phyloP scores from a whole-genome alignment of 768 basidiomycete species.

The Pleurotus salmoneostramineus region DNA sequence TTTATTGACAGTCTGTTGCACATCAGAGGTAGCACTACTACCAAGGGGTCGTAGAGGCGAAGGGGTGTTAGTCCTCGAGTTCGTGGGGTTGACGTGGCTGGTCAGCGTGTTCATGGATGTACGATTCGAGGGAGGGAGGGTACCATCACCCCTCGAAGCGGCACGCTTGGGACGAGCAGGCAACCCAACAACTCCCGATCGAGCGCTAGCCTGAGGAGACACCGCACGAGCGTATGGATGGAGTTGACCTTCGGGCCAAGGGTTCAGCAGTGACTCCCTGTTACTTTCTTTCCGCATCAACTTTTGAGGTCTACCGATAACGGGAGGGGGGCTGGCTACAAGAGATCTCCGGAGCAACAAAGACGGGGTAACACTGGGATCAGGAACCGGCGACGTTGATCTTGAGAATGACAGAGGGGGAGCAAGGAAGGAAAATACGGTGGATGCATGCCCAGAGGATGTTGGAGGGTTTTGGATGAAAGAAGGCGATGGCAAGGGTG shows the following conservation, averaged over 20 bases:
- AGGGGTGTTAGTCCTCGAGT: not conserved
- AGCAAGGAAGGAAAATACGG: not conserved
- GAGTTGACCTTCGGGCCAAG: not conserved
- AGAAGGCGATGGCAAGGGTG: not conserved
- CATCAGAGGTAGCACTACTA: not conserved
- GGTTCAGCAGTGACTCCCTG: not conserved
- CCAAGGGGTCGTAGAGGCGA: not conserved
- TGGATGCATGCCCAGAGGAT: not conserved
- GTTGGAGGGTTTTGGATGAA: not conserved
- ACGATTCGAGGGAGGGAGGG: not conserved
- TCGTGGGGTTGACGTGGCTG: not conserved
- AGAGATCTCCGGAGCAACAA: not conserved
- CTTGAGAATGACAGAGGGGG: not conserved
- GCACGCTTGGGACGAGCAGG: not conserved
- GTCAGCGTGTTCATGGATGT: not conserved
- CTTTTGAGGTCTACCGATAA: not conserved
- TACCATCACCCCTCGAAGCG: not conserved
- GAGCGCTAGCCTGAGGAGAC: not conserved
- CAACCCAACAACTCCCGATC: not conserved
- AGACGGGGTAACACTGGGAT: not conserved
- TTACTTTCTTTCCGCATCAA: not conserved
- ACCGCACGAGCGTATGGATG: slow-evolving; percentile 2
- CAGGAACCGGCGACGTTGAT: not conserved
- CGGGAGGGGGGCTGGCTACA: not conserved
- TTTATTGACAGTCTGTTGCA: not conserved